Conservation (phyloP, 208 protist genomes). For the Tetramitus jugosus region DNA sequence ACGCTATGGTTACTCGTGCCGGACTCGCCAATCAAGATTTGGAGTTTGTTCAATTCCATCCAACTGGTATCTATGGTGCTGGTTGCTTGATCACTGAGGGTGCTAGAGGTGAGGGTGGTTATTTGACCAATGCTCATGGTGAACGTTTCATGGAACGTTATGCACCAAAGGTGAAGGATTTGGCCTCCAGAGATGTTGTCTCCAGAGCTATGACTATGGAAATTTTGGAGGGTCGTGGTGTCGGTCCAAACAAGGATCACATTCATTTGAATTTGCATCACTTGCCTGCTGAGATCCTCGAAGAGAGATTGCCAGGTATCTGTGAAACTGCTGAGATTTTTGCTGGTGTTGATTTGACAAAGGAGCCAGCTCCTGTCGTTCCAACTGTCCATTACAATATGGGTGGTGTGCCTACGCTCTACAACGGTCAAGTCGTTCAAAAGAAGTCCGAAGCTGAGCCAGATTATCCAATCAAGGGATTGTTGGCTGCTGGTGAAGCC, state of each 20-base stretch:
- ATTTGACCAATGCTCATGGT: constrained; percentile 94
- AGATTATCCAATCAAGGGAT: constrained; percentile 86
- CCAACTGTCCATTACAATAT: constrained; percentile 99
- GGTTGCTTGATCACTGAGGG: constrained; percentile 98
- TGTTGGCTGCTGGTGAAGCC: constrained; percentile 94
- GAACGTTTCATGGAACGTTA: constrained; percentile 98
- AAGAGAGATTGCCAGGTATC: constrained; percentile 96
- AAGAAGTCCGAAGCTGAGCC: constrained; percentile 66
- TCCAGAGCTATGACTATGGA: constrained; percentile 96
- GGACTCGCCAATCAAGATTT: constrained; percentile 93
- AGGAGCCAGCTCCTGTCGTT: constrained; percentile 96
- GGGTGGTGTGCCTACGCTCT: constrained; percentile 78
- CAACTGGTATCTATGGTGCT: constrained; percentile 96
- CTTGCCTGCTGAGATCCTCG: constrained; percentile 82
- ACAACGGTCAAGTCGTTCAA: constrained; percentile 76
- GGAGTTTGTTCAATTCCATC: constrained; percentile 99
- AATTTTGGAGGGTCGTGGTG: constrained; percentile 82
- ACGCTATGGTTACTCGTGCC: constrained; percentile 93
- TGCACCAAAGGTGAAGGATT: constrained; percentile 94
- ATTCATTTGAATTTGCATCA: constrained; percentile 95
- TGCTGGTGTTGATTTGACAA: constrained; percentile 96
- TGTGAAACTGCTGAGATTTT: constrained; percentile 97
- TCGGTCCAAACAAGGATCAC: constrained; percentile 89
- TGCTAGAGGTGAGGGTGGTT: constrained; percentile 85
- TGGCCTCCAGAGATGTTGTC: constrained; percentile 98